Evolutionary conservation across 1,284 basidiomycete species (phyloP).

Genomic region (Rugosomyces carneus): DNA sequence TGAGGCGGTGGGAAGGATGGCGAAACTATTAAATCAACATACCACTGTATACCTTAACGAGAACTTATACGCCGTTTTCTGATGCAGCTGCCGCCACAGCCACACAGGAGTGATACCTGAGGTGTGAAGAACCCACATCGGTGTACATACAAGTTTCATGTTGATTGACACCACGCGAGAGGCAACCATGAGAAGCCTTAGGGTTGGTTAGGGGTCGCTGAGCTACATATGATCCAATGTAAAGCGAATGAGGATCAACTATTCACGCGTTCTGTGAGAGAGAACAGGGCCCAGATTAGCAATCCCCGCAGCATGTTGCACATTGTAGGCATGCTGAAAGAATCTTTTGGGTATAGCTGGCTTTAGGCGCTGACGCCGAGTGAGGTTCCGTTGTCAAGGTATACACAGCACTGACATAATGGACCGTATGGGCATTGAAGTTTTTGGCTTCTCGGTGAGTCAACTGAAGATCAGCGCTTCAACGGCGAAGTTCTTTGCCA

Average conservation of each 20-base stretch:
- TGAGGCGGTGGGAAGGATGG: too few relatives aligned
- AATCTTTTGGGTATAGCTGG: background rate
- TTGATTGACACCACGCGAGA: conserved; percentile 3
- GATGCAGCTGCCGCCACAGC: background rate
- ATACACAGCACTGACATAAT: background rate
- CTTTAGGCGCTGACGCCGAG: background rate
- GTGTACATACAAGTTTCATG: background rate
- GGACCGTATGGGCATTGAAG: background rate
- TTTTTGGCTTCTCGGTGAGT: background rate
- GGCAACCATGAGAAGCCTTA: background rate
- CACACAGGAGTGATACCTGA: background rate
- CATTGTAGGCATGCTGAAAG: background rate
- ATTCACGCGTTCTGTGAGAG: background rate
- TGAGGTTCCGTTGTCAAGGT: background rate
- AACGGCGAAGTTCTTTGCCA: background rate
- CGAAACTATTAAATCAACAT: background rate
- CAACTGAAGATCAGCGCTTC: background rate
- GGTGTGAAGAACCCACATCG: background rate
- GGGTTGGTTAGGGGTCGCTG: background rate
- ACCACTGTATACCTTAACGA: background rate
- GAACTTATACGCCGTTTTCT: background rate
- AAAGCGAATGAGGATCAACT: background rate
- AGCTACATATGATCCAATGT: background rate
- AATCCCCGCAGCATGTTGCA: background rate
- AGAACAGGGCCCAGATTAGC: background rate